These are phyloP conservation scores for Solanum dulcamara DNA, from an alignment of 257 asterid genomes.

Conservation along the genomic window DNA sequence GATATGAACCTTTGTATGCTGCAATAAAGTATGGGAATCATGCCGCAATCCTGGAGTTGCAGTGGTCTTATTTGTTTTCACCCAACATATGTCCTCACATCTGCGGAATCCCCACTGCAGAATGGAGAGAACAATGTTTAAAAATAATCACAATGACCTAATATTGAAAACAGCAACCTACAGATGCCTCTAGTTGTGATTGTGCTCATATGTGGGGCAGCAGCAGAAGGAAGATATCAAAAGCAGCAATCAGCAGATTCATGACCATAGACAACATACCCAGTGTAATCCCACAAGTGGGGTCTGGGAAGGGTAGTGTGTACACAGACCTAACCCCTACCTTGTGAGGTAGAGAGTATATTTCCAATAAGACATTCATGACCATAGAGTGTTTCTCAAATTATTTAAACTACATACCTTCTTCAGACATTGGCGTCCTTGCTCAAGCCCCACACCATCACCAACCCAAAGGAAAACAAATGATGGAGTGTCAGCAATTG, in stretches of 20 bases:
- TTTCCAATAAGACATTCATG: not conserved
- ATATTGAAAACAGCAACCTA: not conserved
- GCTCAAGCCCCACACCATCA: conserved; percentile 97
- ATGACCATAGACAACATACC: not conserved
- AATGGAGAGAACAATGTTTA: conserved; percentile 2
- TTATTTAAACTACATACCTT: conserved; percentile 42
- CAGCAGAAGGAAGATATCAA: not conserved
- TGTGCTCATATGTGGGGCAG: not conserved
- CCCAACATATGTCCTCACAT: conserved; percentile 99
- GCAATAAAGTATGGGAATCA: conserved; percentile 91
- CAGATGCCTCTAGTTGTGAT: not conserved
- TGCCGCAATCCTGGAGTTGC: conserved; percentile 97
- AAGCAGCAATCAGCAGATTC: not conserved
- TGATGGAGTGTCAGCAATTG: conserved; percentile 98
- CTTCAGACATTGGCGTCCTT: conserved; percentile 95
- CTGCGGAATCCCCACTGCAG: conserved; percentile 98
- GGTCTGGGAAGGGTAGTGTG: not conserved
- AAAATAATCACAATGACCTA: not conserved
- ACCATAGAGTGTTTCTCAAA: conserved; percentile 2
- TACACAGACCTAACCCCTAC: not conserved
- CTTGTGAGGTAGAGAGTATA: not conserved
- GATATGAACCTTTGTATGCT: conserved; percentile 75
- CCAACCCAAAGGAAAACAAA: conserved; percentile 99
- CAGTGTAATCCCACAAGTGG: not conserved
- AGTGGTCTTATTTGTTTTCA: conserved; percentile 84